Conservation (phyloP, 164 flowering plant species). For the Umbilicus rupestris region DNA sequence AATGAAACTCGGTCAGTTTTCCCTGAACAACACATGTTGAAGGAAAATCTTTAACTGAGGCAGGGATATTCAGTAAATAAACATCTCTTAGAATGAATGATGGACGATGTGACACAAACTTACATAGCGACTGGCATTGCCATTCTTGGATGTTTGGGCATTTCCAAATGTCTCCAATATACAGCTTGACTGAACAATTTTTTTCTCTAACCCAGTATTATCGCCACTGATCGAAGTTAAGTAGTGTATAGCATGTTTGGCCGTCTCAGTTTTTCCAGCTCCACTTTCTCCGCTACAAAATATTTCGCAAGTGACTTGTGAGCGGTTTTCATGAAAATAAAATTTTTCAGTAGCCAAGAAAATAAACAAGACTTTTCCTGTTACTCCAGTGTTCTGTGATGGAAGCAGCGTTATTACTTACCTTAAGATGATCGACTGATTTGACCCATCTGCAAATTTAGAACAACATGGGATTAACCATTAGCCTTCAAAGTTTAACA, state of each 20-base stretch:
- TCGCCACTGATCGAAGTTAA: constrained; percentile 67
- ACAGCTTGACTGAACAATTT: constrained; percentile 48
- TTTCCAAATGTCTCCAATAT: constrained; percentile 96
- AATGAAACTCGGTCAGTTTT: constrained; percentile 78
- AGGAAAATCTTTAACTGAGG: neutral
- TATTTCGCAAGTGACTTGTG: neutral
- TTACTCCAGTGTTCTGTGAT: neutral
- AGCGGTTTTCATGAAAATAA: neutral
- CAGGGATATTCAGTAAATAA: neutral
- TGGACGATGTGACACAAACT: constrained; percentile 10
- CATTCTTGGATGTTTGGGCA: constrained; percentile 83
- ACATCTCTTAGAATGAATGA: neutral
- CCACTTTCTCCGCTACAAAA: constrained; percentile 81
- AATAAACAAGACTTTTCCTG: neutral
- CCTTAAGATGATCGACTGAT: constrained; percentile 87
- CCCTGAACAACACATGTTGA: constrained; percentile 45
- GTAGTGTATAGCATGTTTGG: constrained; percentile 68
- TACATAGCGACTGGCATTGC: constrained; percentile 83
- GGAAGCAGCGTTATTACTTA: constrained; percentile 14
- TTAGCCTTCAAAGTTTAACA: neutral
- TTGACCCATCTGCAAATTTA: constrained; percentile 55
- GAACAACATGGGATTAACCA: constrained; percentile 4
- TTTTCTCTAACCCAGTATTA: constrained; percentile 38
- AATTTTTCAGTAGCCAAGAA: neutral
- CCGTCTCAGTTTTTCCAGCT: constrained; percentile 90